phyloP scores from a whole-genome alignment of 164 flowering plant genomes.

The Buxus sempervirens region DNA sequence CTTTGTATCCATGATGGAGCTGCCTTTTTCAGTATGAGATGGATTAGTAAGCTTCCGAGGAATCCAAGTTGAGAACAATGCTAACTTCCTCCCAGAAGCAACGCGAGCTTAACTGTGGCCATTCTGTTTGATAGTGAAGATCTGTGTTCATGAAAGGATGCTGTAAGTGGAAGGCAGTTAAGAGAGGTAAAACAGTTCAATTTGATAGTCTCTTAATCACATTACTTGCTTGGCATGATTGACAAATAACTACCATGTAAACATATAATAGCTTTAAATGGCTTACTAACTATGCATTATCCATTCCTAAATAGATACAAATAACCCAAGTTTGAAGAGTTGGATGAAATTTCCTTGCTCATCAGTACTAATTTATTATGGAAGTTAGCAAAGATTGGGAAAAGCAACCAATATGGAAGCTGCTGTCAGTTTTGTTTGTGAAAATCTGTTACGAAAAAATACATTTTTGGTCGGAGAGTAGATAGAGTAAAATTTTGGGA shows the following conservation, averaged over 20 bases:
- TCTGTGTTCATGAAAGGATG: slow-evolving; percentile 22
- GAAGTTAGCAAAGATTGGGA: too few relatives aligned
- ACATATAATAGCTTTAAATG: too few relatives aligned
- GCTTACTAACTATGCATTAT: too few relatives aligned
- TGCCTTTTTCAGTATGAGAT: slow-evolving; percentile 20
- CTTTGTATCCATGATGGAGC: slow-evolving; percentile 20
- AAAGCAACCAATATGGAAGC: too few relatives aligned
- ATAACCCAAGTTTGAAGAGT: too few relatives aligned
- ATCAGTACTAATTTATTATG: too few relatives aligned
- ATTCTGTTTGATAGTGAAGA: slow-evolving; percentile 20
- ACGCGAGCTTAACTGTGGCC: slow-evolving; percentile 30
- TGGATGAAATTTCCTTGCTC: too few relatives aligned
- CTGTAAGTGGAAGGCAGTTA: not conserved
- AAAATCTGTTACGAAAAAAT: too few relatives aligned
- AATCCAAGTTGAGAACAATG: slow-evolving; percentile 50
- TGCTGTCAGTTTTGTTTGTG: too few relatives aligned
- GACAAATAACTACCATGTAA: too few relatives aligned
- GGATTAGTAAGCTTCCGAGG: slow-evolving; percentile 37
- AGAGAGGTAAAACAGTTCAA: not conserved
- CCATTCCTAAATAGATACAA: not conserved
- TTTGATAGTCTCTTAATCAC: not conserved
- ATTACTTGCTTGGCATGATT: not conserved
- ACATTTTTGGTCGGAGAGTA: too few relatives aligned
- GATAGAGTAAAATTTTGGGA: too few relatives aligned
- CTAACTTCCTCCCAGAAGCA: slow-evolving; percentile 56